Evolutionary conservation across 164 flowering plant genomes (phyloP).

Genomic region (Aristolochia californica): DNA sequence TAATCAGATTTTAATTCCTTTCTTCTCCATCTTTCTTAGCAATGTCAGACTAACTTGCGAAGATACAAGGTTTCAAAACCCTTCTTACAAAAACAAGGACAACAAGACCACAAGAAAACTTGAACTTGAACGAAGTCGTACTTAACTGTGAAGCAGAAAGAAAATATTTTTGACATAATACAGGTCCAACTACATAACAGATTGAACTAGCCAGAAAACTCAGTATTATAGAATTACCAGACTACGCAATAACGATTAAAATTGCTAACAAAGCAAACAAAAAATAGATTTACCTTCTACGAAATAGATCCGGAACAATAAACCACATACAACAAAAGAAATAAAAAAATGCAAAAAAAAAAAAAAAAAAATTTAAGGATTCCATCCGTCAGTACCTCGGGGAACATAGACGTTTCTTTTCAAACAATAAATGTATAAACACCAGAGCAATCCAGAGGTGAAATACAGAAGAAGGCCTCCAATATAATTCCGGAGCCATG

Average conservation of each 20-base stretch:
- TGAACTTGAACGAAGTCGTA: no score
- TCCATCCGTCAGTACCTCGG: constrained; percentile 37
- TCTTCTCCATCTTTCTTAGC: no score
- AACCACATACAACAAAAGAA: neutral
- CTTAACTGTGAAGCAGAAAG: no score
- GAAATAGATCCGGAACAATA: neutral
- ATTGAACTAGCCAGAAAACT: no score
- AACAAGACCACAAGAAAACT: no score
- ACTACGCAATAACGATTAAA: neutral
- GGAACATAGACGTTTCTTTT: constrained; percentile 67
- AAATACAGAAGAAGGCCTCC: constrained; percentile 54
- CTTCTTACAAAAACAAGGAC: no score
- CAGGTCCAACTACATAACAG: no score
- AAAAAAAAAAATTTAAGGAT: neutral
- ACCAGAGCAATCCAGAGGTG: constrained; percentile 70
- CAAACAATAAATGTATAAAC: constrained; percentile 67
- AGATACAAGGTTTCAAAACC: no score
- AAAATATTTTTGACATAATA: no score
- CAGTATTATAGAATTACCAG: no score
- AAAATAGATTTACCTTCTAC: neutral
- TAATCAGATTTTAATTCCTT: no score
- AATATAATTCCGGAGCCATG: constrained; percentile 76
- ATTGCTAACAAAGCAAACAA: neutral
- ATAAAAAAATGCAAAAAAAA: neutral
- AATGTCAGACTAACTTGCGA: no score